Conservation (phyloP, 345 rosid species). For the Melaleuca alternifolia region DNA sequence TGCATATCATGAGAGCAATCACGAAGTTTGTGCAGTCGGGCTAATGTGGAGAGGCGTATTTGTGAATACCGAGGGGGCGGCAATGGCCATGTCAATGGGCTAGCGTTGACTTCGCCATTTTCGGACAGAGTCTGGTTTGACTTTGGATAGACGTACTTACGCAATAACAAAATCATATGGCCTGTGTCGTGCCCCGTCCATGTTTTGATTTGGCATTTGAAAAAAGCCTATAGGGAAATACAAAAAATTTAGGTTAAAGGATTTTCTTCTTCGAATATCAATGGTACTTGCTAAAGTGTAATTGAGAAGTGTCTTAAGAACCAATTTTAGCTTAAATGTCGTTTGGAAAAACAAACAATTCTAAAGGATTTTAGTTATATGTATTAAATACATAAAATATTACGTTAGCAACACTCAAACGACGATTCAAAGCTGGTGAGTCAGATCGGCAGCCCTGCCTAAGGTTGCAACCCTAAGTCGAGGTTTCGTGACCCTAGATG, state of each 20-base stretch:
- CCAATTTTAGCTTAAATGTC: not conserved
- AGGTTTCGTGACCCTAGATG: no score
- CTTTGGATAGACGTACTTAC: not conserved
- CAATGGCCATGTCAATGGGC: no score
- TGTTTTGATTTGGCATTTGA: not conserved
- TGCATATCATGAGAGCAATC: no score
- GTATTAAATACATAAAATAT: not conserved
- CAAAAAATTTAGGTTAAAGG: not conserved
- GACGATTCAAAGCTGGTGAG: accelerated
- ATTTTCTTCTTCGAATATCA: not conserved
- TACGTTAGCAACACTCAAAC: not conserved
- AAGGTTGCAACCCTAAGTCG: no score
- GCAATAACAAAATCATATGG: not conserved
- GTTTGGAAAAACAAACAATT: not conserved
- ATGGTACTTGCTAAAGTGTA: not conserved
- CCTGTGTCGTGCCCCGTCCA: not conserved
- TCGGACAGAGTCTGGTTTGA: no score
- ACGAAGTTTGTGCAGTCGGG: no score
- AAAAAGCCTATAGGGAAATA: not conserved
- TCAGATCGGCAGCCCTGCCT: not conserved
- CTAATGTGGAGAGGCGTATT: no score
- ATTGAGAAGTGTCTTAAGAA: not conserved
- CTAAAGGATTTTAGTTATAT: not conserved
- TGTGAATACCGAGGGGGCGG: no score
- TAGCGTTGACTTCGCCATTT: no score